Base-by-base conservation (phyloP, 148 eudicot genomes). In the Vaccinium myrtillus region DNA sequence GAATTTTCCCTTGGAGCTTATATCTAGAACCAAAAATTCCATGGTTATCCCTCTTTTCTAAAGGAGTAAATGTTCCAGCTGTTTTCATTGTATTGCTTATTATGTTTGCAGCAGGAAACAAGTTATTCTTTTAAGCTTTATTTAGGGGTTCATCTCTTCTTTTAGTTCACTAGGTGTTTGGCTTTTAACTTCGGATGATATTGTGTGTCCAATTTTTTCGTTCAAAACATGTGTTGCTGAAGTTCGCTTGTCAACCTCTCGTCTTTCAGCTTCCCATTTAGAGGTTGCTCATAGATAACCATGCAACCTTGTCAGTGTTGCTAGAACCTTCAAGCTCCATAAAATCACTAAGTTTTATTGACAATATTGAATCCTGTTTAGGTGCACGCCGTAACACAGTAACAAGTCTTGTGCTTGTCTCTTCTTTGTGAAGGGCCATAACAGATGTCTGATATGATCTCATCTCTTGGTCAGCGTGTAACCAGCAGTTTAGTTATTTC, bases 271-370 rank as follows among this genome's bases (percentile, higher is more conserved):
- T 69, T 67, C 18, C 18, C 43, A 69, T 69, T 2, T 69, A 69
- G 75, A 69, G 18, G 75, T 30, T 69, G 75, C 75, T 69, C 75
- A 69, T 27, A 69, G 75, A 69, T 27, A 69, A 69, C 39, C 36
- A 25, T 69, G 36, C 75, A 12, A 27, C 30, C 39, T 69, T 18
- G 1, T 69, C 43, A 27, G 43, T 12, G 30, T 70, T 4, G 75
- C 75, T 70, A 32, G 75, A 30, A 70, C 75, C 46, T 70, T 70
- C 3, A 12, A 27, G 43, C 19, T 32, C 11, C 43, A 32, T 9
- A 70, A 70, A 14, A 70, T 30, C 39, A 70, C 67, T 2, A 30
- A 70, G 75, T 30, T 30, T 5, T 70, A 12, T 70, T 30, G 18
- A 4, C 14, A 12, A 30, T 30, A 30, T 30, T 30, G 75, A 70